Evolutionary conservation across 1,139 yeast genomes (phyloP), one percentile per base, ranked within the genome.

Genomic region (Taphrina pruni): DNA sequence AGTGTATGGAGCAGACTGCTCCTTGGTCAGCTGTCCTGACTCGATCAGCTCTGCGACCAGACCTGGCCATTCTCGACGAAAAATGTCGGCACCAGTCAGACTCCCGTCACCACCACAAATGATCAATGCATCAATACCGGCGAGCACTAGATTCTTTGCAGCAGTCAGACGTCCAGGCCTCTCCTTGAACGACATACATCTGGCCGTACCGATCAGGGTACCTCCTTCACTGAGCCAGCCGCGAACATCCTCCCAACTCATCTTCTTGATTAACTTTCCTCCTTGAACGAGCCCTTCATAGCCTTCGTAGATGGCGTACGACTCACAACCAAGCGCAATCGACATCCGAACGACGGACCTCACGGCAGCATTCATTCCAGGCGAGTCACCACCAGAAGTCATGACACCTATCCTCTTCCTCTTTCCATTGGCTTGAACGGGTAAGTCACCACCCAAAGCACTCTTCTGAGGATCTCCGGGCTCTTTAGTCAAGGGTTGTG

Each of bases 81-180:
- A 92, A 72, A 89, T 82, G 78, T 94, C 98, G 14, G 99, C 99
- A 75, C 99, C 99, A 0, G 99, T 94, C 74, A 94, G 83, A 0
- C 98, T 92, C 69, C 99, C 99, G 77, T 94, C 99, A 80, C 99
- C 99, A 76, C 99, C 99, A 81, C 97, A 91, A n/a, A 94, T 97
- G 75, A 94, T 88, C 74, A 94, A 83, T 0, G 97, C 98, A 77
- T 94, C 98, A 73, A 94, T 93, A 71, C 98, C 98, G 70, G 90
- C 88, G 67, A 83, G 84, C 75, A 93, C 87, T 86, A 93, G 84
- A 79, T 93, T 90, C 78, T 86, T 87, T 70, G 96, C 95, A 58
- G 92, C 97, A 69, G 80, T 78, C 72, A 91, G 83, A 75, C 99
- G 85, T 65, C 99, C 98, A 69, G 82, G 82, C 71, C 97, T 86